Percentiles rank a stretch among this genome's conserved stretches.
These are phyloP conservation scores for Tripidium arundinaceum DNA, from an alignment of 202 grass and related monocot species.

Conservation along the genomic window DNA sequence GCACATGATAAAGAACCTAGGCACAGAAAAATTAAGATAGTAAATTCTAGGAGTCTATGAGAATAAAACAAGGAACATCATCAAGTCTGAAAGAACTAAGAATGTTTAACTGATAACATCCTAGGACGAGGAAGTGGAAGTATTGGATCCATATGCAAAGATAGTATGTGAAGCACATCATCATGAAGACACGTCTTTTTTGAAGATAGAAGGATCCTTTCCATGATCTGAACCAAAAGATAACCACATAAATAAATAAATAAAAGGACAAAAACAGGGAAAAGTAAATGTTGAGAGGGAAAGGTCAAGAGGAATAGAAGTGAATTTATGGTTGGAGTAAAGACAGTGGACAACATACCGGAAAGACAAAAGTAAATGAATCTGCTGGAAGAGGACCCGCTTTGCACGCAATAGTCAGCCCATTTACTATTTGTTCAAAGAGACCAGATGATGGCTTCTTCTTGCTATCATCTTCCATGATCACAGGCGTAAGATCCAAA, in stretches of 20 bases:
- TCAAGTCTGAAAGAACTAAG: slow-evolving; percentile 33
- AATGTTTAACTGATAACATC: slow-evolving; percentile 90
- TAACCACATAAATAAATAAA: background rate
- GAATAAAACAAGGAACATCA: slow-evolving; percentile 30
- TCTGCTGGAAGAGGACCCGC: too few relatives aligned
- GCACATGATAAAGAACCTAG: slow-evolving; percentile 95
- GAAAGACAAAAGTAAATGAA: slow-evolving; percentile 95
- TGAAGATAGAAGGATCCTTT: slow-evolving; percentile 72
- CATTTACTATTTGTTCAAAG: slow-evolving; percentile 83
- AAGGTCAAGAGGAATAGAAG: slow-evolving; percentile 12
- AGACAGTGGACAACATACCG: slow-evolving; percentile 49
- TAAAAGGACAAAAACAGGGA: background rate
- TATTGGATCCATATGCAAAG: slow-evolving; percentile 94
- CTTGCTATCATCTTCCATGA: slow-evolving; percentile 53
- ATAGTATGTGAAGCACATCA: slow-evolving; percentile 78
- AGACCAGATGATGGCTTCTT: slow-evolving; percentile 54
- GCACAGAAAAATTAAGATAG: slow-evolving; percentile 6
- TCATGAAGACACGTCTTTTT: slow-evolving; percentile 95
- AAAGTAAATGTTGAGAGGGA: background rate
- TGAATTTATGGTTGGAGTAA: background rate
- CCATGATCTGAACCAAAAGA: slow-evolving; percentile 57
- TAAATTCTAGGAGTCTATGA: slow-evolving; percentile 7
- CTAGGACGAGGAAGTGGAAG: slow-evolving; percentile 89
- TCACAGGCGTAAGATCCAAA: slow-evolving; percentile 53
- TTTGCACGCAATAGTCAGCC: slow-evolving; percentile 71